These are phyloP conservation scores for Chondrostereum purpureum DNA, from an alignment of 1,284 basidiomycete species.

Conservation along the genomic window DNA sequence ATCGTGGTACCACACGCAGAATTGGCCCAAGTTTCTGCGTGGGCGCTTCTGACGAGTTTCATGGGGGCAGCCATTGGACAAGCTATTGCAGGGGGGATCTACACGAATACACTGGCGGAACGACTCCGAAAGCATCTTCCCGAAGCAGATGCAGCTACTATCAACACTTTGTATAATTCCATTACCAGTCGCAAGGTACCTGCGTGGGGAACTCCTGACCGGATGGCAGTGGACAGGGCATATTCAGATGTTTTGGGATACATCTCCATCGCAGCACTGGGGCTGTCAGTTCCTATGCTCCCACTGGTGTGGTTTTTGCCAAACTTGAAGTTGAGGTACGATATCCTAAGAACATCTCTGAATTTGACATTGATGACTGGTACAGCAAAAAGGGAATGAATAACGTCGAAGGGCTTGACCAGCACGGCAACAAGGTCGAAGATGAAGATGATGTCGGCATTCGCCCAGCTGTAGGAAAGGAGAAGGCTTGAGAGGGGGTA, in stretches of 20 bases:
- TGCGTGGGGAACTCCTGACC: conserved; percentile 5
- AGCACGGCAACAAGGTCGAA: not conserved
- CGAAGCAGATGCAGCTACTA: not conserved
- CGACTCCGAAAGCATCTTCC: conserved; percentile 4
- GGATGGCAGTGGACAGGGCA: conserved; percentile 4
- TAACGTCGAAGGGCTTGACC: not conserved
- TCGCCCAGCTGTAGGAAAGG: too few species aligned
- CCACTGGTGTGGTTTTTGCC: conserved; percentile 1
- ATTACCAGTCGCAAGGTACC: conserved; percentile 4
- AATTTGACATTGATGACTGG: not conserved
- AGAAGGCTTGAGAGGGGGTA: too few species aligned
- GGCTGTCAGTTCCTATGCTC: conserved; percentile 4
- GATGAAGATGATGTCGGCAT: not conserved
- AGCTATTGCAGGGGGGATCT: conserved; percentile 8
- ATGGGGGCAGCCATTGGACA: conserved; percentile 8
- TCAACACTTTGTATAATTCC: conserved; percentile 6
- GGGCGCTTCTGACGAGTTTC: conserved; percentile 6
- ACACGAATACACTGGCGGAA: conserved; percentile 4
- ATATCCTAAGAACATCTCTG: too few species aligned
- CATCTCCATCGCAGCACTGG: conserved; percentile 5
- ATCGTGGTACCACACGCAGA: conserved; percentile 8
- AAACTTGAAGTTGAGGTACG: conserved; percentile 2
- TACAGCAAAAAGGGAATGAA: not conserved
- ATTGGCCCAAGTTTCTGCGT: conserved; percentile 7
- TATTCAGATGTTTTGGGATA: conserved; percentile 8